A percentile compares a stretch with the other conserved stretches of the same genome.
Evolutionary conservation across 306 rosid species (phyloP).

Genomic region (Pueraria montana): DNA sequence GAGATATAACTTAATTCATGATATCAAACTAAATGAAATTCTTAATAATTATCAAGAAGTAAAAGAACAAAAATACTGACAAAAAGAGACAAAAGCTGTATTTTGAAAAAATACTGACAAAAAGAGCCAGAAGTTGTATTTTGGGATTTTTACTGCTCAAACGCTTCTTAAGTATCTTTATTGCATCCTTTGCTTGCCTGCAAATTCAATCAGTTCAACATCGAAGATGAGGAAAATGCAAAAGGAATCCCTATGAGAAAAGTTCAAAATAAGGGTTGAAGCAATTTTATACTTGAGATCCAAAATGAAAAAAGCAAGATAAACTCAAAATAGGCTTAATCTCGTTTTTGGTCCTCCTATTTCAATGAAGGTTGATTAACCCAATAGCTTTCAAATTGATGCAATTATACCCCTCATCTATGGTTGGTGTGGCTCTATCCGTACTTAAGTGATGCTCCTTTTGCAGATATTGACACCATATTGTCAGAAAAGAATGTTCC

Average conservation of each 20-base stretch:
- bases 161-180: constrained; percentile 93
- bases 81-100: background rate
- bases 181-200: constrained; percentile 98
- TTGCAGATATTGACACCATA: background rate
- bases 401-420: background rate
- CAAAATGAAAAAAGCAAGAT: constrained; percentile 36
- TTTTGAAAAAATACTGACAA: constrained; percentile 64
- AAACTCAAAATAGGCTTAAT: constrained; percentile 18
- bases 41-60: constrained; percentile 34
- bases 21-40: constrained; percentile 31
- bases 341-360: background rate
- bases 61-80: constrained; percentile 40
- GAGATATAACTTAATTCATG: background rate
- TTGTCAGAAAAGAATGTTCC: background rate
- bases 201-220: constrained; percentile 50
- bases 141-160: constrained; percentile 77
- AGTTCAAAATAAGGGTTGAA: constrained; percentile 2
- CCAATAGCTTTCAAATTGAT: background rate
- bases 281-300: constrained; percentile 35
- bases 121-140: constrained; percentile 90
- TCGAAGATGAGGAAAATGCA: constrained; percentile 32
- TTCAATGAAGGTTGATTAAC: background rate
- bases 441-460: background rate
- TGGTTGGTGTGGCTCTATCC: background rate
- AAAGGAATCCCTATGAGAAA: constrained; percentile 15